Percentiles rank a stretch among this genome's conserved stretches.
Evolutionary conservation across 345 rosid genomes (phyloP).

Genomic region (Mercurialis annua): DNA sequence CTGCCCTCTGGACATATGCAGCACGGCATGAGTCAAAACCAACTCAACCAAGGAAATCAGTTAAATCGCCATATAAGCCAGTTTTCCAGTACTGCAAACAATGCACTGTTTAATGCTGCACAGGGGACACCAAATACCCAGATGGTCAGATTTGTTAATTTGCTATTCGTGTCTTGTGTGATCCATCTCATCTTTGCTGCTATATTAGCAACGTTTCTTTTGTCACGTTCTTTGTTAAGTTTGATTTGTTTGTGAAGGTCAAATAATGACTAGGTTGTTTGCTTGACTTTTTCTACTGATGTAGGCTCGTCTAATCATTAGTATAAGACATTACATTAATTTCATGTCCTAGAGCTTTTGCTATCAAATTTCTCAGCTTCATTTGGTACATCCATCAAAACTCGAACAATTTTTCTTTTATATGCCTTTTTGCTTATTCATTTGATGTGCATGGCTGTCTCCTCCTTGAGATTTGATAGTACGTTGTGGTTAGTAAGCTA

Average conservation of each 20-base stretch:
- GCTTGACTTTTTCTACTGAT: neutral
- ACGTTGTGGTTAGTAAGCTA: neutral
- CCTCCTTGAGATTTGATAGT: too few relatives aligned
- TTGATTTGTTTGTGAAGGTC: neutral
- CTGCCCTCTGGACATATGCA: conserved; percentile 69
- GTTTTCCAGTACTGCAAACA: conserved; percentile 72
- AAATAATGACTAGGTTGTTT: neutral
- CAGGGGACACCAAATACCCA: conserved; percentile 77
- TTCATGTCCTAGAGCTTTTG: neutral
- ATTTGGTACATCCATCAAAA: neutral
- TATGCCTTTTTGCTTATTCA: neutral
- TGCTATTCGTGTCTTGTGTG: conserved; percentile 10
- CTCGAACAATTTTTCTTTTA: neutral
- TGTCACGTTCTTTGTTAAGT: neutral
- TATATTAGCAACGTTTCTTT: neutral
- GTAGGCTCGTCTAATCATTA: neutral
- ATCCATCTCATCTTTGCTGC: conserved; percentile 3
- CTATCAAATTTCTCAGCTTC: neutral
- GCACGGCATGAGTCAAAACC: conserved; percentile 82
- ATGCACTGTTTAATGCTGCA: conserved; percentile 78
- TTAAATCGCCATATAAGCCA: conserved; percentile 78
- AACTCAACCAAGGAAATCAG: conserved; percentile 70
- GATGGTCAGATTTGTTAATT: conserved; percentile 50
- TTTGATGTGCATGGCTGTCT: neutral
- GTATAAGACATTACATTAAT: neutral